Conservation (phyloP, 495 filamentous ascomycete species). For the Aspergillus leporis region DNA sequence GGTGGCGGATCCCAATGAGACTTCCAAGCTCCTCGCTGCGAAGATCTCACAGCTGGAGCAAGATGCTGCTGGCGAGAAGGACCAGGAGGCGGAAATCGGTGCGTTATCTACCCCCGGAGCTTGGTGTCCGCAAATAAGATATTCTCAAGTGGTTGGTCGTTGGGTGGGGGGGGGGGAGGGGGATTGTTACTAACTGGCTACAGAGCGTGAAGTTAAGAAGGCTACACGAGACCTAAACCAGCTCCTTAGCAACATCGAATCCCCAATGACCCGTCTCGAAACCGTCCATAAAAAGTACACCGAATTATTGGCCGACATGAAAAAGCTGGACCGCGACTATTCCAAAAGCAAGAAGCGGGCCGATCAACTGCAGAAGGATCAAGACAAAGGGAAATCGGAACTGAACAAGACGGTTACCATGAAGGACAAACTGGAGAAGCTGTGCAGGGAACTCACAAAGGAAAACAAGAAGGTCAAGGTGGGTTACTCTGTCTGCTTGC, state of each 20-base stretch:
- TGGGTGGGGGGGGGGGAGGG: too few species aligned
- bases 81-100: conserved; percentile 97
- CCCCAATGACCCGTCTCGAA: conserved; percentile 73
- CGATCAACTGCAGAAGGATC: conserved; percentile 94
- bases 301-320: conserved; percentile 90
- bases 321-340: conserved; percentile 88
- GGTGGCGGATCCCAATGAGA: conserved; percentile 75
- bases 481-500: conserved; percentile 18
- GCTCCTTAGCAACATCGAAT: conserved; percentile 77
- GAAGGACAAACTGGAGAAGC: conserved; percentile 92
- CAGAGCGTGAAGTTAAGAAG: conserved; percentile 86
- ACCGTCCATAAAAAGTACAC: conserved; percentile 86
- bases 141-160: neutral
- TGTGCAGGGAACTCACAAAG: conserved; percentile 86
- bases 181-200: conserved; percentile 26
- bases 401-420: conserved; percentile 81
- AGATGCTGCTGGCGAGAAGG: conserved; percentile 89
- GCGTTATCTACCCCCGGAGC: conserved; percentile 46
- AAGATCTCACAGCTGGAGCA: conserved; percentile 95
- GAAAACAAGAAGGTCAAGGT: conserved; percentile 99
- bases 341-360: conserved; percentile 93
- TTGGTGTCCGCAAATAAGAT: conserved; percentile 1
- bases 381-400: conserved; percentile 83
- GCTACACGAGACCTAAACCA: conserved; percentile 86
- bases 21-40: conserved; percentile 83